These are phyloP conservation scores for Lipomyces oligophaga DNA, from an alignment of 805 yeast species.

Conservation along the genomic window DNA sequence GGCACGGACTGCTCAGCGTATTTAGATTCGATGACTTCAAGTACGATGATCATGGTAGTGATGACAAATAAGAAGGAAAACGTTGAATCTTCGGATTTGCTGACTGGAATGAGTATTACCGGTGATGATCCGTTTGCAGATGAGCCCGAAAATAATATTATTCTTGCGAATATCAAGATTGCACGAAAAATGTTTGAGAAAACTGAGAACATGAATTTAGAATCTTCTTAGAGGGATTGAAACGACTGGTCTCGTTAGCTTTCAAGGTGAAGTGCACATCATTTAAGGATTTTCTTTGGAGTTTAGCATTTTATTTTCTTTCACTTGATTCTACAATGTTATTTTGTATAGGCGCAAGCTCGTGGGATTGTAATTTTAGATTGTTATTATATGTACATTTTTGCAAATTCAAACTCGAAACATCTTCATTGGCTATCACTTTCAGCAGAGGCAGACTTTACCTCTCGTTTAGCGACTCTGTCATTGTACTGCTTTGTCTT, in stretches of 20 bases:
- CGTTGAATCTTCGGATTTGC: not conserved
- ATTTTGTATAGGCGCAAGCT: too few relatives aligned
- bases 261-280: not conserved
- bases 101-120: conserved; percentile 7
- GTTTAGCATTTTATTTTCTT: too few relatives aligned
- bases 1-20: conserved; percentile 45
- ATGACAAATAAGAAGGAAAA: conserved; percentile 35
- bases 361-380: not conserved
- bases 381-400: not conserved
- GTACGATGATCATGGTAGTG: conserved; percentile 45
- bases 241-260: not conserved
- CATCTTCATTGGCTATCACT: too few relatives aligned
- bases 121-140: conserved; percentile 26
- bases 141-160: conserved; percentile 35
- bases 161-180: conserved; percentile 40
- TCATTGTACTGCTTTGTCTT: conserved; percentile 11
- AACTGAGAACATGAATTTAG: conserved; percentile 34
- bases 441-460: not conserved
- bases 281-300: not conserved
- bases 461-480: conserved; percentile 7
- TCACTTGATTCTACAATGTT: too few relatives aligned
- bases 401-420: not conserved
- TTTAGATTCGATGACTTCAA: conserved; percentile 42
- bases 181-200: conserved; percentile 41
- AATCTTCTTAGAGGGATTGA: not conserved